Evolutionary conservation across 2,329 filamentous ascomycete genomes (phyloP).

Genomic region (Macroventuria anomochaeta): DNA sequence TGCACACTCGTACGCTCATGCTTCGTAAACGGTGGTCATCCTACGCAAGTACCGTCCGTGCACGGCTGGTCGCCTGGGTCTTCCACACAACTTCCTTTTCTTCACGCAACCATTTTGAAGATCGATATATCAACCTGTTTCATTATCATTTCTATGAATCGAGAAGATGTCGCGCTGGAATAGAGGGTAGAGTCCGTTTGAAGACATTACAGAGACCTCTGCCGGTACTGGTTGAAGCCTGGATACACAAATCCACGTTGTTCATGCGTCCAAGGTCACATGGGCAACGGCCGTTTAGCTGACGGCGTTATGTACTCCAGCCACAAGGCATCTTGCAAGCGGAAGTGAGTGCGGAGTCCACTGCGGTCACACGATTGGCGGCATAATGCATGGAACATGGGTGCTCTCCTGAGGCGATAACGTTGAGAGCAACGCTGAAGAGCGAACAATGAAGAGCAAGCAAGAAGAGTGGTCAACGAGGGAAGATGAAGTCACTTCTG

Average conservation of each 20-base stretch:
- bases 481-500: neutral
- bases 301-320: slow-evolving; percentile 11
- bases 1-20: slow-evolving; percentile 4
- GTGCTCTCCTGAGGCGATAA: neutral
- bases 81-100: neutral
- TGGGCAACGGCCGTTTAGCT: slow-evolving; percentile 4
- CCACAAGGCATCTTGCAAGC: slow-evolving; percentile 14
- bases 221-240: neutral
- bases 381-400: slow-evolving; percentile 4
- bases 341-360: slow-evolving; percentile 16
- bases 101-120: too few relatives aligned
- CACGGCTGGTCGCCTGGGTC: neutral
- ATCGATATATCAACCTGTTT: too few relatives aligned
- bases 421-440: neutral
- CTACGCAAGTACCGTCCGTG: neutral
- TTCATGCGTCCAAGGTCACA: slow-evolving; percentile 10
- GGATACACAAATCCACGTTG: neutral
- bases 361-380: slow-evolving; percentile 16
- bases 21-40: slow-evolving; percentile 8
- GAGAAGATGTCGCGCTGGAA: too few relatives aligned
- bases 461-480: neutral
- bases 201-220: too few relatives aligned
- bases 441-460: too few relatives aligned
- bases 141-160: too few relatives aligned
- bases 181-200: too few relatives aligned